A percentile compares a stretch with the other conserved stretches of the same genome.
These are phyloP conservation scores for Kuraishia ogatae DNA, from an alignment of 805 yeast species.

Conservation along the genomic window DNA sequence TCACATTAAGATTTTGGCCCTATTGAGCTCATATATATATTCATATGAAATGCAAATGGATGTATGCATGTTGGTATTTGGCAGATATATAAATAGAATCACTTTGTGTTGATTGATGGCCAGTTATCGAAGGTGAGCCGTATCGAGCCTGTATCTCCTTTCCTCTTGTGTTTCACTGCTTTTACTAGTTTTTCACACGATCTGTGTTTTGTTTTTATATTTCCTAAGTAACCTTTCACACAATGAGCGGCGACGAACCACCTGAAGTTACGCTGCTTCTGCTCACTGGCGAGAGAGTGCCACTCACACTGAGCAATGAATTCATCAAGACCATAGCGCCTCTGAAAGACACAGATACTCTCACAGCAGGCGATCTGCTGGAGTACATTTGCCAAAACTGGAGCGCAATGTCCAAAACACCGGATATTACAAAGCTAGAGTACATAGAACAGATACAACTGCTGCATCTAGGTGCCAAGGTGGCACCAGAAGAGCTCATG, in stretches of 20 bases:
- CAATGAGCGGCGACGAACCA: not conserved
- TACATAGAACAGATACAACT: conserved; percentile 20
- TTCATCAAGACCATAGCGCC: not conserved
- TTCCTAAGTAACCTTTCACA: not conserved
- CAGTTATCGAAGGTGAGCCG: too few relatives aligned
- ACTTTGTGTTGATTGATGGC: too few relatives aligned
- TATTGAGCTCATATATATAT: too few relatives aligned
- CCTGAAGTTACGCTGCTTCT: not conserved
- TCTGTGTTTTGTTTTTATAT: not conserved
- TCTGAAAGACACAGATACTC: not conserved
- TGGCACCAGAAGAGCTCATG: conserved; percentile 16
- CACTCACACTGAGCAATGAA: not conserved
- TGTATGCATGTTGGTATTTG: too few relatives aligned
- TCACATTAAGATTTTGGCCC: too few relatives aligned
- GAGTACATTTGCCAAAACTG: conserved; percentile 17
- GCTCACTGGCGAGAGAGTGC: not conserved
- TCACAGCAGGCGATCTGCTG: conserved; percentile 17
- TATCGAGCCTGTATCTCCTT: not conserved
- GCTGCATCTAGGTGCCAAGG: conserved; percentile 19
- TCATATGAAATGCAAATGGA: too few relatives aligned
- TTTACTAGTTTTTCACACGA: not conserved
- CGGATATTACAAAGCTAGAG: conserved; percentile 6
- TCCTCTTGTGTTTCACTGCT: not conserved
- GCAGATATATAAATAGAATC: too few relatives aligned
- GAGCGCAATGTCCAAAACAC: conserved; percentile 8